phyloP scores from a whole-genome alignment of 2,329 filamentous ascomycete genomes.

The Thelonectria rubi region DNA sequence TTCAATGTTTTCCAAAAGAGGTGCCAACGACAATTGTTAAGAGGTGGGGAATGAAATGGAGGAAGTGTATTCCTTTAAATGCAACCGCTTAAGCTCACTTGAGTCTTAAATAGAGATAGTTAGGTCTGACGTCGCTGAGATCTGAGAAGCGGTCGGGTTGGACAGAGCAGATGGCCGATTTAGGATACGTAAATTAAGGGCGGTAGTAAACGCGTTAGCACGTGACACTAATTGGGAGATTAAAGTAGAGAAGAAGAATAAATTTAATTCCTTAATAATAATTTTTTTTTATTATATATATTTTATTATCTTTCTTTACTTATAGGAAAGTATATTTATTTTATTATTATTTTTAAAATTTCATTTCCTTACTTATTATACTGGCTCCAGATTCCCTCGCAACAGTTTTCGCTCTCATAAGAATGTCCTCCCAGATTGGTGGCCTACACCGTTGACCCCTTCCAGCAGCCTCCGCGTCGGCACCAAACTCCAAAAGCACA shows the following conservation, averaged over 20 bases:
- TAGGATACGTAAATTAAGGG: too few species aligned
- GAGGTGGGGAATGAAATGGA: too few species aligned
- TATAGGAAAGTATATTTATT: not conserved
- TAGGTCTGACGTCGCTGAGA: too few species aligned
- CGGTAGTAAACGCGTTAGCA: not conserved
- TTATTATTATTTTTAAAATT: not conserved
- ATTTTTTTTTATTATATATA: too few species aligned
- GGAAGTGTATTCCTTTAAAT: too few species aligned
- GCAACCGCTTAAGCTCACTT: too few species aligned
- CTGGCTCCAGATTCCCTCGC: not conserved
- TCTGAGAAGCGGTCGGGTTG: too few species aligned
- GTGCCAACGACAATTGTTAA: too few species aligned
- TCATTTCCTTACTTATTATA: not conserved
- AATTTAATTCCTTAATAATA: too few species aligned
- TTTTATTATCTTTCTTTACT: not conserved
- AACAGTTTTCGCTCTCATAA: not conserved
- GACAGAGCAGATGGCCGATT: too few species aligned
- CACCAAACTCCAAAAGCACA: constrained; percentile 57
- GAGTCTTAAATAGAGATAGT: too few species aligned
- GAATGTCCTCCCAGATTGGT: constrained; percentile 11
- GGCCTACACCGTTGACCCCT: constrained; percentile 3
- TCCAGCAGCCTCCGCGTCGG: constrained; percentile 55
- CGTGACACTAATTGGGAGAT: not conserved
- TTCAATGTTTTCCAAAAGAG: not conserved
- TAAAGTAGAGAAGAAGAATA: too few species aligned